A percentile compares a stretch with the other conserved stretches of the same genome.
phyloP scores from a whole-genome alignment of 1,139 yeast genomes.

The Yamadazyma triangularis region DNA sequence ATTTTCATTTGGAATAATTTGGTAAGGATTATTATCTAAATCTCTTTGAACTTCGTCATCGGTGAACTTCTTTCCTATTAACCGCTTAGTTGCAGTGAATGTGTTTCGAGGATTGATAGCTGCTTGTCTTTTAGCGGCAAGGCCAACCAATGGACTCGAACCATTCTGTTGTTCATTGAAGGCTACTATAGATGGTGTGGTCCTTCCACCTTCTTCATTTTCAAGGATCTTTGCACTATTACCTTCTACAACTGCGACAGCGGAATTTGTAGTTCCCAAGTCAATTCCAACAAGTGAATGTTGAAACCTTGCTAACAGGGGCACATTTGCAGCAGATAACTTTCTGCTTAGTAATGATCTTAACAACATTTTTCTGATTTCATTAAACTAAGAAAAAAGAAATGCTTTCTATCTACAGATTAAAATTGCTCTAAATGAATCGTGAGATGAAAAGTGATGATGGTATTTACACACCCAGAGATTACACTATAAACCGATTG shows the following conservation, averaged over 20 bases:
- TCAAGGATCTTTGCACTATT: conserved; percentile 54
- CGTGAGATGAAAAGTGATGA: too few relatives aligned
- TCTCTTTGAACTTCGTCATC: conserved; percentile 68
- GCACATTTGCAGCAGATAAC: too few relatives aligned
- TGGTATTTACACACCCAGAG: too few relatives aligned
- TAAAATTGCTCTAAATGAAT: too few relatives aligned
- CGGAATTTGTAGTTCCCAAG: conserved; percentile 78
- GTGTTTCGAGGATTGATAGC: conserved; percentile 63
- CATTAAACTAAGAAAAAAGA: too few relatives aligned
- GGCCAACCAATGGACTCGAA: conserved; percentile 48
- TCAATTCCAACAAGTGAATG: conserved; percentile 64
- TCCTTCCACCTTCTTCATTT: conserved; percentile 62
- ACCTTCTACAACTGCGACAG: conserved; percentile 64
- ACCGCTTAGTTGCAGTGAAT: conserved; percentile 68
- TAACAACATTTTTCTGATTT: background rate
- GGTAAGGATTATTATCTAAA: conserved; percentile 49
- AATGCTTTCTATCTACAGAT: too few relatives aligned
- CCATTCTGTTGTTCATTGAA: conserved; percentile 21
- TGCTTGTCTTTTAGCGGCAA: conserved; percentile 65
- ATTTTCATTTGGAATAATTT: conserved; percentile 45
- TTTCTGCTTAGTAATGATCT: too few relatives aligned
- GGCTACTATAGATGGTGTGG: conserved; percentile 74
- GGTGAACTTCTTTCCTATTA: conserved; percentile 61
- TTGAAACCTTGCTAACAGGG: too few relatives aligned
- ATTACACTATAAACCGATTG: too few relatives aligned